Conservation (phyloP, 1,139 yeast genomes). For the Debaryomyces psychrophilus region DNA sequence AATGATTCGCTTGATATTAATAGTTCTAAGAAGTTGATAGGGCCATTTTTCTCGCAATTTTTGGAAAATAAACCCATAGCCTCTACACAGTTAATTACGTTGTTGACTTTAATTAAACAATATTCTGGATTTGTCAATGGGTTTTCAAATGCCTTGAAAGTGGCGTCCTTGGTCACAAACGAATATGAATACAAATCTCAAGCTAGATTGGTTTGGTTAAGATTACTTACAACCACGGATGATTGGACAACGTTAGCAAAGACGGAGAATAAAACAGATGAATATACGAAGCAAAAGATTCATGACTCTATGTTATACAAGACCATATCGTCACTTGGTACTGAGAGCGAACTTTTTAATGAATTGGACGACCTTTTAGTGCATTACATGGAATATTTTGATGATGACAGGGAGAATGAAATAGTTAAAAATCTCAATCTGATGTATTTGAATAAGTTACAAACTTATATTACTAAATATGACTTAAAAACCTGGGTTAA, state of each 20-base stretch:
- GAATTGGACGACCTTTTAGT: constrained; percentile 16
- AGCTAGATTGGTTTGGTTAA: constrained; percentile 58
- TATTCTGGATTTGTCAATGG: constrained; percentile 24
- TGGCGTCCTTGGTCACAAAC: constrained; percentile 34
- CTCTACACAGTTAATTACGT: constrained; percentile 54
- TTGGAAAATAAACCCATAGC: constrained; percentile 44
- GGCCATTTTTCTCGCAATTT: constrained; percentile 39
- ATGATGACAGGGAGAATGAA: constrained; percentile 15
- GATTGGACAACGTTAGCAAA: constrained; percentile 55
- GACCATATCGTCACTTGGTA: constrained; percentile 34
- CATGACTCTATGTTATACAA: constrained; percentile 51
- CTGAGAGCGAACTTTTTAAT: constrained; percentile 16
- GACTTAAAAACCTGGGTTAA: constrained; percentile 33
- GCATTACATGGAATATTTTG: constrained; percentile 4
- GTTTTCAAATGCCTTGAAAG: constrained; percentile 40
- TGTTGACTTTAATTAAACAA: constrained; percentile 57
- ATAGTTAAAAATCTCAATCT: constrained; percentile 19
- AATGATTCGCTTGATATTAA: constrained; percentile 22
- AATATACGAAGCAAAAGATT: constrained; percentile 40
- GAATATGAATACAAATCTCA: constrained; percentile 27
- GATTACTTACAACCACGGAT: constrained; percentile 59
- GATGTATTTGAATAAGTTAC: constrained; percentile 18
- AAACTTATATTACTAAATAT: constrained; percentile 19
- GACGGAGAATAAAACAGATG: constrained; percentile 47
- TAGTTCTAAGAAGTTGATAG: constrained; percentile 23